A percentile compares a stretch with the other conserved stretches of the same genome.
These are phyloP conservation scores for Cercospora sesami DNA, from an alignment of 2,329 filamentous ascomycete genomes.

Conservation along the genomic window DNA sequence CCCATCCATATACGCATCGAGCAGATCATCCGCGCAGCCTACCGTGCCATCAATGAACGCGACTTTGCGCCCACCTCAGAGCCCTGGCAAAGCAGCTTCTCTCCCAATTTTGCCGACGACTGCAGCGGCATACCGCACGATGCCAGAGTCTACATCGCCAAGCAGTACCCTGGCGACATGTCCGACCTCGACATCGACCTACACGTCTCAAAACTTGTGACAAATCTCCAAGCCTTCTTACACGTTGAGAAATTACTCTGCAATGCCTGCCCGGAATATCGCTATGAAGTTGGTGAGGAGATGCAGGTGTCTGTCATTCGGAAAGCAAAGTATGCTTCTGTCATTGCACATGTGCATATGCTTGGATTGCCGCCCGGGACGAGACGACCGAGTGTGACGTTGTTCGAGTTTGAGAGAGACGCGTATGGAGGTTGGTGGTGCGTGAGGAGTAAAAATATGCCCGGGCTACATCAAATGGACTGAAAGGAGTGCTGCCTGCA, in stretches of 20 bases:
- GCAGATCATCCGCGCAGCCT: not conserved
- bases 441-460: not conserved
- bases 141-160: conserved; percentile 6
- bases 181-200: not conserved
- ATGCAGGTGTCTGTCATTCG: not conserved
- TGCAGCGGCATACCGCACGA: not conserved
- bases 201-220: not conserved
- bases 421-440: not conserved
- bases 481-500: not conserved
- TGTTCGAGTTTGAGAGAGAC: not conserved
- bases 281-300: not conserved
- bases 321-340: not conserved
- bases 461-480: not conserved
- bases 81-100: conserved; percentile 3
- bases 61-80: not conserved
- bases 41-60: conserved; percentile 6
- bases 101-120: not conserved
- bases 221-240: not conserved
- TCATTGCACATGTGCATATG: not conserved
- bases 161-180: conserved; percentile 1
- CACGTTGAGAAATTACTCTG: not conserved
- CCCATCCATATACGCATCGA: not conserved
- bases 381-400: not conserved
- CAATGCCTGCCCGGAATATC: not conserved
- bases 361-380: not conserved